A percentile compares a stretch with the other conserved stretches of the same genome.
These are phyloP conservation scores for Umbelopsis isabellina DNA, from an alignment of 192 early-diverging fungal genomes.

Conservation along the genomic window DNA sequence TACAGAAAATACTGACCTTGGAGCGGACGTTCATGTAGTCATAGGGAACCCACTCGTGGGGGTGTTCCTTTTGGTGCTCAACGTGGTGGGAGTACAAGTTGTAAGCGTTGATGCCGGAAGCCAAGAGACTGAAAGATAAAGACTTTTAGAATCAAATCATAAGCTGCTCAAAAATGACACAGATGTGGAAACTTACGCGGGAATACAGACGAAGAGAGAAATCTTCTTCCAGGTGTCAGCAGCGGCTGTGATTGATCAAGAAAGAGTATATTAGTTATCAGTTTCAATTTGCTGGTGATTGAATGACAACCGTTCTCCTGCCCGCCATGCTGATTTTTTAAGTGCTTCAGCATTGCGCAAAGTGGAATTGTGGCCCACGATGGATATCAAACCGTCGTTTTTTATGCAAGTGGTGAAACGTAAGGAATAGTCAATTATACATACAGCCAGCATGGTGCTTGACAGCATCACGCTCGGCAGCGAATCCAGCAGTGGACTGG, in stretches of 20 bases:
- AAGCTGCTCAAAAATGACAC: not conserved
- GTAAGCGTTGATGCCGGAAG: slow-evolving; percentile 42
- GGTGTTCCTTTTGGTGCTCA: slow-evolving; percentile 38
- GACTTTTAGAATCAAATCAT: not conserved
- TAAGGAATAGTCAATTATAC: not conserved
- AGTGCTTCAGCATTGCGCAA: too few species aligned
- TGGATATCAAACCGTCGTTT: not conserved
- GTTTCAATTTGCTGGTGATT: not conserved
- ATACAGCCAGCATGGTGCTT: slow-evolving; percentile 41
- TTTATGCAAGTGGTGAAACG: not conserved
- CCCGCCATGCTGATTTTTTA: too few species aligned
- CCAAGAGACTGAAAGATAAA: slow-evolving; percentile 30
- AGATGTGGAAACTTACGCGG: slow-evolving; percentile 31
- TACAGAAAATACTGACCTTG: slow-evolving; percentile 64
- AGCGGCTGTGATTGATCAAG: slow-evolving; percentile 18
- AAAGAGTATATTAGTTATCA: not conserved
- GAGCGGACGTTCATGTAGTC: slow-evolving; percentile 54
- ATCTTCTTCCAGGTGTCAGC: slow-evolving; percentile 44
- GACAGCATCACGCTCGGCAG: slow-evolving; percentile 39
- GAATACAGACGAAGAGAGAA: slow-evolving; percentile 41
- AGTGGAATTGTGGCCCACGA: too few species aligned
- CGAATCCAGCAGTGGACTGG: slow-evolving; percentile 25
- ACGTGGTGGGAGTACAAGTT: slow-evolving; percentile 34
- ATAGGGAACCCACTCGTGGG: slow-evolving; percentile 33
- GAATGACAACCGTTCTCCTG: not conserved